Evolutionary conservation across 2,329 filamentous ascomycete species (phyloP).

Genomic region (Aspergillus proliferans): DNA sequence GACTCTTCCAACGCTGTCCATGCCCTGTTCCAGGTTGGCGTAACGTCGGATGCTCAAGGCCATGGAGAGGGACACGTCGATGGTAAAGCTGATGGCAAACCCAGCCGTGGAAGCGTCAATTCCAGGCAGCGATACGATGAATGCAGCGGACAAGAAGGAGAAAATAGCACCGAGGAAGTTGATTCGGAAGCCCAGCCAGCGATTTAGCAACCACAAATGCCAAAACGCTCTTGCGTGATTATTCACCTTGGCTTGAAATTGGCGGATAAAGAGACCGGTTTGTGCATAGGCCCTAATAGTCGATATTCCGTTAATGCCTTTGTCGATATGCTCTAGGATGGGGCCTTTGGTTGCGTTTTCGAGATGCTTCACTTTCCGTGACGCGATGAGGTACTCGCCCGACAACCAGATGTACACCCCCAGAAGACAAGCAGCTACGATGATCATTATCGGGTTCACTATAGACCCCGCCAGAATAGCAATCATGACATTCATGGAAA

Average conservation of each 20-base stretch:
- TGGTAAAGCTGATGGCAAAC: conserved; percentile 67
- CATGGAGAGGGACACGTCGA: conserved; percentile 61
- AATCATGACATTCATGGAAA: background rate
- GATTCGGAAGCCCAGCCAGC: conserved; percentile 71
- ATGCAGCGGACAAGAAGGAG: conserved; percentile 56
- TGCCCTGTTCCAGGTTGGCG: conserved; percentile 64
- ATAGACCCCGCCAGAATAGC: background rate
- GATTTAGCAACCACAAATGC: conserved; percentile 65
- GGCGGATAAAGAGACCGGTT: background rate
- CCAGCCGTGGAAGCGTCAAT: conserved; percentile 68
- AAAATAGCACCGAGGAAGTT: conserved; percentile 62
- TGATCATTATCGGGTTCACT: background rate
- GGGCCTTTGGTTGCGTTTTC: background rate
- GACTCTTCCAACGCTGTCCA: conserved; percentile 71
- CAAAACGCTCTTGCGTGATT: conserved; percentile 59
- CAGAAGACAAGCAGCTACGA: background rate
- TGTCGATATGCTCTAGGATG: background rate
- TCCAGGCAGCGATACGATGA: conserved; percentile 55
- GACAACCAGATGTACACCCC: background rate
- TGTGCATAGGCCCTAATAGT: background rate
- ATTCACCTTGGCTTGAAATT: conserved; percentile 48
- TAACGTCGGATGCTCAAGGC: conserved; percentile 63
- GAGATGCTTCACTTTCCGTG: background rate
- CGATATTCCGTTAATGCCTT: background rate
- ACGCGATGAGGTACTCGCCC: background rate